phyloP scores from a whole-genome alignment of 2,329 filamentous ascomycete genomes.

The Emmonsiellopsis sp. region DNA sequence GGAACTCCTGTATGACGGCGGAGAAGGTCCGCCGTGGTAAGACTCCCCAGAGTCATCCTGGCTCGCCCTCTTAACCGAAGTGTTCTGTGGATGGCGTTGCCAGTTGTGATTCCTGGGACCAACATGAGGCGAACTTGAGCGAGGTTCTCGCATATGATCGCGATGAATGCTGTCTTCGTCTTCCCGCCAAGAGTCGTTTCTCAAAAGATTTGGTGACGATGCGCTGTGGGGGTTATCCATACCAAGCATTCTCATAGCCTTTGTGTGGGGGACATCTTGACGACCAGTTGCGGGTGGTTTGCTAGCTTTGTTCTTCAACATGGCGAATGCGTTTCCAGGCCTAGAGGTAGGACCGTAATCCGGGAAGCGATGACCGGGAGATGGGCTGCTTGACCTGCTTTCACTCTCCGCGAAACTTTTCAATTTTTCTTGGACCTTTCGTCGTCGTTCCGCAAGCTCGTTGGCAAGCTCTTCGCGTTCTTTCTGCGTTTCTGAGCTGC shows the following conservation, averaged over 20 bases:
- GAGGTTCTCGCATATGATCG: conserved; percentile 26
- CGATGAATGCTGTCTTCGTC: conserved; percentile 26
- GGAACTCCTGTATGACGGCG: conserved; percentile 31
- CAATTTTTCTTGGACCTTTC: conserved; percentile 41
- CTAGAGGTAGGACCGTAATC: conserved; percentile 23
- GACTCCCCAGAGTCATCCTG: conserved; percentile 28
- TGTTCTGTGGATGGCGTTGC: conserved; percentile 6
- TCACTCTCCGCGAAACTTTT: conserved; percentile 34
- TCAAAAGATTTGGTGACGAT: conserved; percentile 27
- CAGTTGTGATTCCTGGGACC: conserved; percentile 14
- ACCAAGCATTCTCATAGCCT: conserved; percentile 35
- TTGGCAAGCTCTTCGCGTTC: conserved; percentile 41
- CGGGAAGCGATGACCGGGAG: conserved; percentile 25
- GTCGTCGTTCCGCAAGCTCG: conserved; percentile 40
- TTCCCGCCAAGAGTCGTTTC: conserved; percentile 29
- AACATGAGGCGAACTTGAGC: conserved; percentile 31
- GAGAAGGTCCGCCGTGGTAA: conserved; percentile 24
- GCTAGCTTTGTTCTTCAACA: conserved; percentile 34
- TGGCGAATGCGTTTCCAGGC: conserved; percentile 35
- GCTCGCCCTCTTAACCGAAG: conserved; percentile 17
- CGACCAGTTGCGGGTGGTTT: conserved; percentile 23
- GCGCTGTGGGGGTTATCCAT: conserved; percentile 23
- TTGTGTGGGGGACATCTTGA: conserved; percentile 22
- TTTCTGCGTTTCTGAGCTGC: conserved; percentile 40
- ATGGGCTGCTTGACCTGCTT: conserved; percentile 37